Percentiles rank a stretch among this genome's conserved stretches.
Evolutionary conservation across 2,329 filamentous ascomycete genomes (phyloP).

Genomic region (Ophiostoma piceae): DNA sequence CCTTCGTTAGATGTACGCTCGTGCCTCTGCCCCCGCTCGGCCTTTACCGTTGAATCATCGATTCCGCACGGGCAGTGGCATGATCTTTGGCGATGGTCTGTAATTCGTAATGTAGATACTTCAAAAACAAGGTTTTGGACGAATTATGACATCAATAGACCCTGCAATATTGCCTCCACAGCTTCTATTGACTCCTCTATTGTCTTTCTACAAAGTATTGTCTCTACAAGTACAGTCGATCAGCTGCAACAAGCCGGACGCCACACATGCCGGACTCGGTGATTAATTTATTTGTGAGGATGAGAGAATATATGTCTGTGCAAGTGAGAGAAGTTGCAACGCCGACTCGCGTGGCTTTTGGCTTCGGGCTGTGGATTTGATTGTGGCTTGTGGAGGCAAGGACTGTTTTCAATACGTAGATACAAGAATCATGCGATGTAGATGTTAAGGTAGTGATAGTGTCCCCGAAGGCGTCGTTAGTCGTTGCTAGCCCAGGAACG

Average conservation of each 20-base stretch:
- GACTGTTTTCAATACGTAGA: background rate
- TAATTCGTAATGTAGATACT: background rate
- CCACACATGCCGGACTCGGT: constrained; percentile 14
- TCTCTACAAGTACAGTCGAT: background rate
- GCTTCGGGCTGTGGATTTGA: background rate
- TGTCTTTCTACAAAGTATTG: too few species aligned
- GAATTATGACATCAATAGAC: background rate
- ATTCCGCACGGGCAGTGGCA: background rate
- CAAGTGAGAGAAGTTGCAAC: background rate
- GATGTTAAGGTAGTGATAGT: background rate
- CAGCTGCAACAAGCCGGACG: background rate
- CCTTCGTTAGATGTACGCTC: background rate
- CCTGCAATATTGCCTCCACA: constrained; percentile 1
- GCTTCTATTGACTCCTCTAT: background rate
- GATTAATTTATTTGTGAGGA: background rate
- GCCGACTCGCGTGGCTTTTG: constrained; percentile 3
- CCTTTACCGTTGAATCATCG: background rate
- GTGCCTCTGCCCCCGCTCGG: background rate
- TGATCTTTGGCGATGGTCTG: background rate
- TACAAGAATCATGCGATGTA: background rate
- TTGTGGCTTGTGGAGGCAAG: background rate
- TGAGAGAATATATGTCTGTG: background rate
- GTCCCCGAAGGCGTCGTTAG: background rate
- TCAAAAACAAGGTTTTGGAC: background rate
- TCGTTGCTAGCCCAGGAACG: background rate